Evolutionary conservation across 1,139 yeast genomes (phyloP).

Genomic region (Arxiozyma bovina): DNA sequence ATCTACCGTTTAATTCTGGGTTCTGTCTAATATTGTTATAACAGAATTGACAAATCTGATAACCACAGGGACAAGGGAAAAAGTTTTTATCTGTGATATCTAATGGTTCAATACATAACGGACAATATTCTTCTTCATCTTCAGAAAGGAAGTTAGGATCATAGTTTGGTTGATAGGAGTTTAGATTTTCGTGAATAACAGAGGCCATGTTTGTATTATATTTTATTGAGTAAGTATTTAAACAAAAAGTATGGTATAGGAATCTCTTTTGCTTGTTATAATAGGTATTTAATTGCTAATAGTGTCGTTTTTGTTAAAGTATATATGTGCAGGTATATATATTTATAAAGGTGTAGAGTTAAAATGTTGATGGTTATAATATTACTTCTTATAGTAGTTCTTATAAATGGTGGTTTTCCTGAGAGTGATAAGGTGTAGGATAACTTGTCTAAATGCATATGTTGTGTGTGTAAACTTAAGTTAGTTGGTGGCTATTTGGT

Average conservation of each 20-base stretch:
- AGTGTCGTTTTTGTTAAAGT: background rate
- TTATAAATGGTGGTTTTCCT: background rate
- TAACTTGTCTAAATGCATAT: too few species aligned
- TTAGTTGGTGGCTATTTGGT: background rate
- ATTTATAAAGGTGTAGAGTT: background rate
- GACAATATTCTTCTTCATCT: slow-evolving; percentile 42
- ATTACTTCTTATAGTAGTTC: background rate
- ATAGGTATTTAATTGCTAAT: background rate
- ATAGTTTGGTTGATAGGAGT: slow-evolving; percentile 13
- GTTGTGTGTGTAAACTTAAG: too few species aligned
- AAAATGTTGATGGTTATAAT: background rate
- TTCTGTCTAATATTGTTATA: slow-evolving; percentile 93
- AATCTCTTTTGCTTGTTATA: background rate
- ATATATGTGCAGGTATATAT: too few species aligned
- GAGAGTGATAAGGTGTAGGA: background rate
- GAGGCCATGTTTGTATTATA: slow-evolving; percentile 5
- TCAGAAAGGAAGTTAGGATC: slow-evolving; percentile 30
- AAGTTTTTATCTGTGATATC: slow-evolving; percentile 92
- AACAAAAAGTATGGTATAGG: background rate
- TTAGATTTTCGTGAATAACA: slow-evolving; percentile 7
- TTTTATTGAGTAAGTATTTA: background rate
- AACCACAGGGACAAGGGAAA: slow-evolving; percentile 98
- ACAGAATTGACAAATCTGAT: slow-evolving; percentile 96
- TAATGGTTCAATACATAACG: slow-evolving; percentile 95
- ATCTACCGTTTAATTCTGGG: slow-evolving; percentile 88